Base-by-base conservation (phyloP, 768 basidiomycete species). In the Suillus decipiens region DNA sequence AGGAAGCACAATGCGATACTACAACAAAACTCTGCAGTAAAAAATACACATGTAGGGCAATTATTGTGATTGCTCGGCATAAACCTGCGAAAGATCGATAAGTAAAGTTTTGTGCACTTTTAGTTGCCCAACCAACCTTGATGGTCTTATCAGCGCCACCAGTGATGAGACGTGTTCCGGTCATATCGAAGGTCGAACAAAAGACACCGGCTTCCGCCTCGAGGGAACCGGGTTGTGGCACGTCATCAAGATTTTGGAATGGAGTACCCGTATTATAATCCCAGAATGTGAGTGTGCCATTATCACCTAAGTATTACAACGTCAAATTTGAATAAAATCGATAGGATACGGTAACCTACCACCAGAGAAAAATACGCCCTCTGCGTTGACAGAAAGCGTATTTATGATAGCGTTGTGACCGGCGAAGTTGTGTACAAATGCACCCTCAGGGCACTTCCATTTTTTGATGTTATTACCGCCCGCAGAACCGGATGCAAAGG, bases 391-490 rank as follows among this genome's bases (percentile, higher is more conserved):
- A 12, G 89, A 88, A 62, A 99, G 72, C 7, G 95, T 95, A 76
- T 99, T 99, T 82, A 99, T 93, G 77, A 99, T 98, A 2, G 96
- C 93, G 65, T 97, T 95, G 75, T 99, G 97, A 0, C 97, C 97
- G 50, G 86, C 81, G 75, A 99, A 97, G 78, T 98, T 99, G 83
- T 92, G 93, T 3, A 99, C 96, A 67, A 99, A 99, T 2, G 86
- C 76, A 53, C 97, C 97, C 66, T 98, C 94, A 6, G 97, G 97
- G 69, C 95, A 98, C 70, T 96, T 97, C 96, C 96, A 99, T 75
- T 99, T 99, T 74, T 99, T 99, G 80, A 99, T 98, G 76, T 99
- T 99, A 81, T 98, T 98, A 0, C 96, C 97, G n/a, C 97, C 97
- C 0, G 96, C 92, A 31, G 93, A 95, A 56, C 92, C 97, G 3